These are phyloP conservation scores for Coemansia sp. DNA, from an alignment of 371 early-diverging fungal species.

Conservation along the genomic window DNA sequence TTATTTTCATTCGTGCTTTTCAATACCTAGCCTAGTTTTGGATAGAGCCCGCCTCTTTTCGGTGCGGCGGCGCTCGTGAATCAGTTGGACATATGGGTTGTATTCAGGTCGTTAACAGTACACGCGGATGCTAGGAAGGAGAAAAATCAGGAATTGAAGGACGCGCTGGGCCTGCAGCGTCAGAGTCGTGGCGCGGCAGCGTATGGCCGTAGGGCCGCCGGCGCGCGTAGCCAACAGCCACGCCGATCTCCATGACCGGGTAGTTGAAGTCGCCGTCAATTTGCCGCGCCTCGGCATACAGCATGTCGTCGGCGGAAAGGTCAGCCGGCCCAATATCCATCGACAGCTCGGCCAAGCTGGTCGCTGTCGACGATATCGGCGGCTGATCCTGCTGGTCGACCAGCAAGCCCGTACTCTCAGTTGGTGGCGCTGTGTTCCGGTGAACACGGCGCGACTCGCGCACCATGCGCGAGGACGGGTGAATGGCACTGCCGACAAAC, in stretches of 20 bases:
- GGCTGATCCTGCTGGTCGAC: background rate
- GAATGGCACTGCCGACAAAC: constrained; percentile 32
- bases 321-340: constrained; percentile 39
- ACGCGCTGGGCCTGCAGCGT: background rate
- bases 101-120: too few species aligned
- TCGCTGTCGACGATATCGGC: background rate
- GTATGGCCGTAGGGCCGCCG: constrained; percentile 45
- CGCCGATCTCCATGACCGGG: constrained; percentile 50
- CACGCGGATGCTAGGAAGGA: too few species aligned
- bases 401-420: constrained; percentile 31
- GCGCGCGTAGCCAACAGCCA: constrained; percentile 41
- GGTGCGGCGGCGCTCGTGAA: background rate
- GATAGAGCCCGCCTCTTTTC: background rate
- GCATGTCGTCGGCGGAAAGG: constrained; percentile 23
- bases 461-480: constrained; percentile 27
- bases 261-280: constrained; percentile 51
- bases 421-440: constrained; percentile 16
- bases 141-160: too few species aligned
- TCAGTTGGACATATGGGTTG: too few species aligned
- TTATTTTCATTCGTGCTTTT: background rate
- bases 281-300: constrained; percentile 46
- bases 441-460: constrained; percentile 39
- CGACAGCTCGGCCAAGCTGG: constrained; percentile 32
- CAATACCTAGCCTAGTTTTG: background rate
- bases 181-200: constrained; percentile 15